phyloP scores from a whole-genome alignment of 129 eudicot genomes.

The Chrysanthemum seticuspe region DNA sequence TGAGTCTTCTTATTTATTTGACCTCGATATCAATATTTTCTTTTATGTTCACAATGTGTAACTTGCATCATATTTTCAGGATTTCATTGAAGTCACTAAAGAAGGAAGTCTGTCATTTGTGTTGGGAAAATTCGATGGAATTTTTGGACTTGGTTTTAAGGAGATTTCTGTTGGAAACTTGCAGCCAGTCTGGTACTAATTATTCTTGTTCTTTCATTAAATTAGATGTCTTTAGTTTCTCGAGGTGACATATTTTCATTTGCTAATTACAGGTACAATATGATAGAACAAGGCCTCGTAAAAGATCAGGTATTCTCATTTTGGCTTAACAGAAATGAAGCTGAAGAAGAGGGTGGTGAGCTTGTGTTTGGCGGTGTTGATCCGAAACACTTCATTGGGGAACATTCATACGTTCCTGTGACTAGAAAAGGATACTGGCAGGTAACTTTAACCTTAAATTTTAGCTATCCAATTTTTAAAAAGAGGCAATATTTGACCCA shows the following conservation, averaged over 20 bases:
- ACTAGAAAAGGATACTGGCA: conserved; percentile 90
- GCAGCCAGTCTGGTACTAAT: conserved; percentile 69
- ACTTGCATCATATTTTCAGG: conserved; percentile 33
- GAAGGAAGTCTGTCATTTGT: conserved; percentile 70
- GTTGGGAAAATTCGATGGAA: conserved; percentile 73
- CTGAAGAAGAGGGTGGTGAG: conserved; percentile 74
- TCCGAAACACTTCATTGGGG: conserved; percentile 64
- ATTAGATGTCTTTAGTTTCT: neutral
- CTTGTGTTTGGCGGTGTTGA: conserved; percentile 88
- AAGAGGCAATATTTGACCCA: neutral
- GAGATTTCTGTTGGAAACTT: conserved; percentile 71
- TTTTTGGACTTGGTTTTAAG: conserved; percentile 88
- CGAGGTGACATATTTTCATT: neutral
- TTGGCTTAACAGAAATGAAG: conserved; percentile 69
- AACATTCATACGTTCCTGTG: conserved; percentile 80
- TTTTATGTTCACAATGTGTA: neutral
- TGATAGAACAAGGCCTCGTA: conserved; percentile 85
- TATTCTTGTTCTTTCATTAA: conserved; percentile 1
- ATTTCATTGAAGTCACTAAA: conserved; percentile 70
- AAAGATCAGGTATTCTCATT: conserved; percentile 72
- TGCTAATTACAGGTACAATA: conserved; percentile 56
- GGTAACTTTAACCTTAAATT: conserved; percentile 33
- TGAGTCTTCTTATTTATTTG: conserved; percentile 24
- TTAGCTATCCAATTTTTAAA: neutral
- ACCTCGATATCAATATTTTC: neutral